These are phyloP conservation scores for Ophiostoma sp. DNA, from an alignment of 2,329 filamentous ascomycete species.

Conservation along the genomic window DNA sequence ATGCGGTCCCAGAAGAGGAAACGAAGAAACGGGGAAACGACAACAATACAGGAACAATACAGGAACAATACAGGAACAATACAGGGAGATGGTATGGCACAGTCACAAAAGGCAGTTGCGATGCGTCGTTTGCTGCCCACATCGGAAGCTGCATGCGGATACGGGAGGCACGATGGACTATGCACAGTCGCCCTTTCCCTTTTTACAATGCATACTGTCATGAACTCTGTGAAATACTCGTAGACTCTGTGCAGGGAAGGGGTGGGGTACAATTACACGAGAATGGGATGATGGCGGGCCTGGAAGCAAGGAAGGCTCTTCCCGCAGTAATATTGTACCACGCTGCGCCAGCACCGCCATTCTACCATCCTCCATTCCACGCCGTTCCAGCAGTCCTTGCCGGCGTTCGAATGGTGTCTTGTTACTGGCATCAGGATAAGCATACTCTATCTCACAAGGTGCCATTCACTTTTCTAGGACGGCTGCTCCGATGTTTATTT, in stretches of 20 bases:
- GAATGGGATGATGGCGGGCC: background rate
- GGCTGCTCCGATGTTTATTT: background rate
- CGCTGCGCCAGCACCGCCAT: too few relatives aligned
- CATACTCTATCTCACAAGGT: too few relatives aligned
- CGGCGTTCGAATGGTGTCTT: background rate
- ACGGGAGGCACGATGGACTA: slow-evolving; percentile 8
- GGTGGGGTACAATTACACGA: background rate
- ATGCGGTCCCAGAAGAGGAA: background rate
- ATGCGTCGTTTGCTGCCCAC: background rate
- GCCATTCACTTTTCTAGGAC: too few relatives aligned
- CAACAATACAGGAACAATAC: background rate
- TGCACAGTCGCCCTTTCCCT: background rate
- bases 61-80: background rate
- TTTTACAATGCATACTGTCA: background rate
- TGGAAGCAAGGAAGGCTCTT: background rate
- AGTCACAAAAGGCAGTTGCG: background rate
- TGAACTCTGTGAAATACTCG: background rate
- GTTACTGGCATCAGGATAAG: background rate
- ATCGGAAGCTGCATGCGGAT: slow-evolving; percentile 11
- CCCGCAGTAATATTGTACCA: too few relatives aligned
- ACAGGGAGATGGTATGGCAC: too few relatives aligned
- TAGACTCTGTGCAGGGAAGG: background rate
- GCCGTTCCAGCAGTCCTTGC: too few relatives aligned
- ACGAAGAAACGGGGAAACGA: background rate
- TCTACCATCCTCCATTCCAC: too few relatives aligned